Percentiles rank a stretch among this genome's conserved stretches.
phyloP scores from a whole-genome alignment of 176 grass and related monocot genomes.

The Eremochloa ophiuroides region DNA sequence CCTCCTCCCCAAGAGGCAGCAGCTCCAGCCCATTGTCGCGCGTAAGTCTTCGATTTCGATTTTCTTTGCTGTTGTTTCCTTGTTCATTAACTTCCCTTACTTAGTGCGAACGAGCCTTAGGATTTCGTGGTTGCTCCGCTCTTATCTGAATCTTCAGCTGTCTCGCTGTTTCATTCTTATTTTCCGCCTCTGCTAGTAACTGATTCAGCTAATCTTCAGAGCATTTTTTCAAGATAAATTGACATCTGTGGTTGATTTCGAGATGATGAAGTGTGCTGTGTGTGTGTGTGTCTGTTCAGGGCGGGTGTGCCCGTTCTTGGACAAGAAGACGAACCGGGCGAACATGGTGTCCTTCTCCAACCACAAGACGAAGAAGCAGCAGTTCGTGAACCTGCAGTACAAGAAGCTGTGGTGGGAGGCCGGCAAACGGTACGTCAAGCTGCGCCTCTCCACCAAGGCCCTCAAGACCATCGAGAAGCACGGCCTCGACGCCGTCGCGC shows the following conservation, averaged over 20 bases:
- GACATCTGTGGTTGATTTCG: not conserved
- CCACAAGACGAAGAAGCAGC: conserved; percentile 85
- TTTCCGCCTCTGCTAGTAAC: not conserved
- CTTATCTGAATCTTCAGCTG: not conserved
- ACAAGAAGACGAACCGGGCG: conserved; percentile 74
- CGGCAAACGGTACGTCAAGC: conserved; percentile 70
- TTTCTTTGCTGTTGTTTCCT: not conserved
- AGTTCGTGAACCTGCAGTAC: conserved; percentile 92
- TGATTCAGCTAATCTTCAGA: not conserved
- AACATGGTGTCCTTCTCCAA: conserved; percentile 94
- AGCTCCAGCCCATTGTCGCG: conserved; percentile 37
- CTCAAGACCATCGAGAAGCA: conserved; percentile 93
- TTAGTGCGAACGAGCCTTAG: not conserved
- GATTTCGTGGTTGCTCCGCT: not conserved
- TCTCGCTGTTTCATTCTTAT: too few species aligned
- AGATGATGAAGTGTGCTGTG: not conserved
- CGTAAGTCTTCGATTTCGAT: conserved; percentile 9
- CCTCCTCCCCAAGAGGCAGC: conserved; percentile 9
- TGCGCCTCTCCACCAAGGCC: conserved; percentile 79
- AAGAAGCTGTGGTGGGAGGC: conserved; percentile 95
- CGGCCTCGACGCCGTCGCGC: conserved; percentile 75
- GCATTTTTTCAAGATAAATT: not conserved
- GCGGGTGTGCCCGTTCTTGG: conserved; percentile 67
- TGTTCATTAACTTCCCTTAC: not conserved
- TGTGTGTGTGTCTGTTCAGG: conserved; percentile 31